Evolutionary conservation across 2,329 filamentous ascomycete species (phyloP).

Genomic region (Ilyonectria robusta): DNA sequence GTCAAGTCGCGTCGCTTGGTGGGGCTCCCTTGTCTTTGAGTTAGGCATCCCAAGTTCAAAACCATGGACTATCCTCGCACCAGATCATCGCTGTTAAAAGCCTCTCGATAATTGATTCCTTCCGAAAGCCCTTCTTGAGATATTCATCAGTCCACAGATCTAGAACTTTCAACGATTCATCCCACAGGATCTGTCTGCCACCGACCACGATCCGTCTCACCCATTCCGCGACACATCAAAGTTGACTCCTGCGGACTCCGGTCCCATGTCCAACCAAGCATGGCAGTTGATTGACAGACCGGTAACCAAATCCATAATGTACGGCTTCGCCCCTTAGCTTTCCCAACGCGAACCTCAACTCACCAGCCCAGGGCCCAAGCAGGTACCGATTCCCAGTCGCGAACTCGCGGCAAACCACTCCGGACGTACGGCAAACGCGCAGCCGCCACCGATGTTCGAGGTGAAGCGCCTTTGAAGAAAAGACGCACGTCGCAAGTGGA

Average conservation of each 20-base stretch:
- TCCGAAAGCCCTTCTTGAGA: not conserved
- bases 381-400: conserved; percentile 41
- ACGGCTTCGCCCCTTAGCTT: accelerated
- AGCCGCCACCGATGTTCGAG: conserved; percentile 41
- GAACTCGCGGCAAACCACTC: conserved; percentile 53
- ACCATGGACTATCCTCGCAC: not conserved
- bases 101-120: not conserved
- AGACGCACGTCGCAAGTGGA: conserved; percentile 28
- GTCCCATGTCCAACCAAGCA: conserved; percentile 28
- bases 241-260: conserved; percentile 26
- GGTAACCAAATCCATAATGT: conserved; percentile 19
- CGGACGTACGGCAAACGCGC: conserved; percentile 59
- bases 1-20: conserved; percentile 23
- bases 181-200: too few relatives aligned
- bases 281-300: conserved; percentile 15
- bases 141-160: too few relatives aligned
- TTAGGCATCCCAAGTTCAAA: not conserved
- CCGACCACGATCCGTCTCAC: too few relatives aligned
- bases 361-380: conserved; percentile 50
- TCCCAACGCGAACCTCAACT: not conserved
- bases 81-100: too few relatives aligned
- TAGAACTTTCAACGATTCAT: not conserved
- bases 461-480: conserved; percentile 49
- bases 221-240: not conserved
- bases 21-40: conserved; percentile 18